These are phyloP conservation scores for Gyromitra esculenta DNA, from an alignment of 2,329 filamentous ascomycete species.

Conservation along the genomic window DNA sequence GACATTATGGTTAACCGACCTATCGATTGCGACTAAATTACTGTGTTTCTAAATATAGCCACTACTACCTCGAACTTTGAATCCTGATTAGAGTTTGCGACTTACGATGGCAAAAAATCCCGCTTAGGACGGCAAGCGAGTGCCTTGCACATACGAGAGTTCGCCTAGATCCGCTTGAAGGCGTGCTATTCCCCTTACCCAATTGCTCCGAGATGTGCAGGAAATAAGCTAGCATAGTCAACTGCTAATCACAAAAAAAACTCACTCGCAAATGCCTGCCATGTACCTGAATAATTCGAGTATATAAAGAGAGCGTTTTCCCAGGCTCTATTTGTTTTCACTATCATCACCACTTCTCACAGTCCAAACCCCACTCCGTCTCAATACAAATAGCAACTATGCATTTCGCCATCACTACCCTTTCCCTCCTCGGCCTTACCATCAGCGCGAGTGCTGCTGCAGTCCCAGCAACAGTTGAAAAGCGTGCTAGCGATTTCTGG, in stretches of 20 bases:
- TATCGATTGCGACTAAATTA: background rate
- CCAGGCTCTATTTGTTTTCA: background rate
- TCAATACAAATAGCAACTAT: background rate
- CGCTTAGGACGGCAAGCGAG: background rate
- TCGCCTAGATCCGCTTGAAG: background rate
- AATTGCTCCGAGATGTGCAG: background rate
- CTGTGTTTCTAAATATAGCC: constrained; percentile 7
- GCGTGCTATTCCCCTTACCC: background rate
- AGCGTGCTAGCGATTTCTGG: background rate
- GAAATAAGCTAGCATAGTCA: background rate
- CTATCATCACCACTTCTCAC: background rate
- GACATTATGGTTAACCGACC: background rate
- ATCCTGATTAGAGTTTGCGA: background rate
- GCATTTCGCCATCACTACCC: constrained; percentile 3
- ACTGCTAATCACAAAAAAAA: background rate
- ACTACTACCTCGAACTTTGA: background rate
- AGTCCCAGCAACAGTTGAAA: background rate
- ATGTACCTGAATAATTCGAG: background rate
- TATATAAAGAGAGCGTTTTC: background rate
- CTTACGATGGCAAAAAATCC: background rate
- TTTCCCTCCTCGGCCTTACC: background rate
- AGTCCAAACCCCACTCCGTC: background rate
- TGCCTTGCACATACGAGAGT: background rate
- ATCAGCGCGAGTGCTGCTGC: background rate
- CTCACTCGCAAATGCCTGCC: background rate